Evolutionary conservation across 352 stramenopile species (phyloP).

Genomic region (Elongisporangium undulatum): DNA sequence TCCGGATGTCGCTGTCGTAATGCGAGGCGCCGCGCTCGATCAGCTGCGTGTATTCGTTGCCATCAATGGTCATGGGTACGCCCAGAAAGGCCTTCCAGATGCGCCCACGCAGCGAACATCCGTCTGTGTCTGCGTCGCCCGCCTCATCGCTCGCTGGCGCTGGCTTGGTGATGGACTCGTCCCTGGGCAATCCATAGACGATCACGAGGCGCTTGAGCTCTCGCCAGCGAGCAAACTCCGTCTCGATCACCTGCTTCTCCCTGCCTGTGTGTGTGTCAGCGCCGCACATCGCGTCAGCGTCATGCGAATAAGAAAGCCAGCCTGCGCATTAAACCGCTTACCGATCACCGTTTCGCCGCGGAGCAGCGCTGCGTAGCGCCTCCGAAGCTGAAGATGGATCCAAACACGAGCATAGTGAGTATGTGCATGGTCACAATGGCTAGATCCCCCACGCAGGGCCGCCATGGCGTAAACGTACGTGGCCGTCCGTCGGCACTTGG

Average conservation of each 20-base stretch:
- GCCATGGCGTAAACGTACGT: constrained; percentile 10
- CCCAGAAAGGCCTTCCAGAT: constrained; percentile 90
- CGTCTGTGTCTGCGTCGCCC: not conserved
- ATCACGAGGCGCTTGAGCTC: constrained; percentile 84
- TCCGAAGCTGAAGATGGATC: constrained; percentile 23
- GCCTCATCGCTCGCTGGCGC: not conserved
- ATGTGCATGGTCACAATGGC: not conserved
- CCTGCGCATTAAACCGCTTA: constrained; percentile 8
- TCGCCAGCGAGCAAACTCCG: constrained; percentile 70
- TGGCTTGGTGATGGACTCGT: constrained; percentile 18
- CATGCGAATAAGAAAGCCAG: constrained; percentile 1
- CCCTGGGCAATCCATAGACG: constrained; percentile 62
- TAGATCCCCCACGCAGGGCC: not conserved
- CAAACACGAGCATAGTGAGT: not conserved
- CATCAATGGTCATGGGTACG: constrained; percentile 56
- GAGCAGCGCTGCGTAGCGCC: constrained; percentile 42
- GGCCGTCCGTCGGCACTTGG: constrained; percentile 13
- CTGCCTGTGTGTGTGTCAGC: constrained; percentile 21
- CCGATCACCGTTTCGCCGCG: constrained; percentile 36
- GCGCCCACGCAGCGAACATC: constrained; percentile 70
- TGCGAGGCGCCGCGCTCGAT: constrained; percentile 70
- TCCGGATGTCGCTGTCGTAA: constrained; percentile 86
- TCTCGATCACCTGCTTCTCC: constrained; percentile 28
- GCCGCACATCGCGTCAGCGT: not conserved
- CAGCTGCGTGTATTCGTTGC: constrained; percentile 60